A percentile compares a stretch with the other conserved stretches of the same genome.
Conservation (phyloP, 306 rosid genomes). For the Begonia masoniana region DNA sequence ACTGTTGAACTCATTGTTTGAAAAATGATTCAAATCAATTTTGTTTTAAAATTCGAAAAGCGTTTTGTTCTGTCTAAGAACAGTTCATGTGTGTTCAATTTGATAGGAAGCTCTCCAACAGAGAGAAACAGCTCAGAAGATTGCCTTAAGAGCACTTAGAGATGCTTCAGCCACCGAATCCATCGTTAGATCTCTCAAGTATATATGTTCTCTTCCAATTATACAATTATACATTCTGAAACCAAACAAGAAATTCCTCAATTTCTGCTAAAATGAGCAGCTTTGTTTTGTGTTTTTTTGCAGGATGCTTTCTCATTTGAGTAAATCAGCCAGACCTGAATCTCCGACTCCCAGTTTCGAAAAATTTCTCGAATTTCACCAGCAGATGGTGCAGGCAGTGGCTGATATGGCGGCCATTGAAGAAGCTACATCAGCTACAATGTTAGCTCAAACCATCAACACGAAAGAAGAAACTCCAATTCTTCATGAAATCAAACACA, state of each 20-base stretch:
- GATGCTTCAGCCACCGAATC: constrained; percentile 84
- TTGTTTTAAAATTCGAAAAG: no score
- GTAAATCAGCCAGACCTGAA: constrained; percentile 55
- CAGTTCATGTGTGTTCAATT: no score
- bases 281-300: neutral
- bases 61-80: no score
- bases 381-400: constrained; percentile 60
- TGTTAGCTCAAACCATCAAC: constrained; percentile 9
- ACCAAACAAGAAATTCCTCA: no score
- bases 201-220: constrained; percentile 3
- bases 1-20: no score
- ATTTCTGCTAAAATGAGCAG: no score
- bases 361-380: constrained; percentile 68
- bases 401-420: constrained; percentile 67
- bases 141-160: constrained; percentile 81
- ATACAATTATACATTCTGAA: no score
- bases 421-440: constrained; percentile 73
- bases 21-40: no score
- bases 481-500: constrained; percentile 44
- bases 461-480: constrained; percentile 7
- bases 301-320: constrained; percentile 70
- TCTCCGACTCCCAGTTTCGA: constrained; percentile 67
- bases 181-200: constrained; percentile 73
- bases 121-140: constrained; percentile 73
- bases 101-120: constrained; percentile 87